Percentiles rank a stretch among this genome's conserved stretches.
phyloP scores from a whole-genome alignment of 2,329 filamentous ascomycete species.

The Ceratocystis smalleyi region DNA sequence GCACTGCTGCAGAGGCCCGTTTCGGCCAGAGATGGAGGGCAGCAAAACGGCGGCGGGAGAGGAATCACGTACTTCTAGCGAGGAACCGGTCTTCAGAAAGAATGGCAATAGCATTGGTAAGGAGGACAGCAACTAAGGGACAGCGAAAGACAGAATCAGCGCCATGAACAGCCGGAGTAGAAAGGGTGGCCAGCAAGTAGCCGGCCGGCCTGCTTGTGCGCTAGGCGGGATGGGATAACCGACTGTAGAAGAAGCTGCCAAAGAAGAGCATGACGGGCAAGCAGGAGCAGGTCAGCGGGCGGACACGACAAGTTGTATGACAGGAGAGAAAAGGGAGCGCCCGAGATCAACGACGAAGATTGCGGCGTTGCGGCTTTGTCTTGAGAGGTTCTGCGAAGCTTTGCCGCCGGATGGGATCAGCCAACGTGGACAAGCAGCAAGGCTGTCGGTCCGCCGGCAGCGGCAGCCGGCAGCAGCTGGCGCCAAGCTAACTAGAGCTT shows the following conservation, averaged over 20 bases:
- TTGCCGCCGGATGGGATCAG: neutral
- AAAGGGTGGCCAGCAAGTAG: neutral
- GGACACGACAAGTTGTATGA: neutral
- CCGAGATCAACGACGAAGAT: neutral
- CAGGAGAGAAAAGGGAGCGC: neutral
- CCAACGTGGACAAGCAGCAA: neutral
- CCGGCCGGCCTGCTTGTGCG: neutral
- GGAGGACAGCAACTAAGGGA: conserved; percentile 52
- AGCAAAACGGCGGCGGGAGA: neutral
- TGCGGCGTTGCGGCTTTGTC: neutral
- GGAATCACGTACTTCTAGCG: conserved; percentile 37
- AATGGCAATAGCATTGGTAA: conserved; percentile 86
- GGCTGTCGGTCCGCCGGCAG: neutral
- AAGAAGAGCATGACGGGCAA: conserved; percentile 47
- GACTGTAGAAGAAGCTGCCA: conserved; percentile 53
- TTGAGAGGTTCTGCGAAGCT: no score
- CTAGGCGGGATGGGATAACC: conserved; percentile 2
- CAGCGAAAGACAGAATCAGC: neutral
- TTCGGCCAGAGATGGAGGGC: neutral
- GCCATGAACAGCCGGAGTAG: neutral
- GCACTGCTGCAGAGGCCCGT: neutral
- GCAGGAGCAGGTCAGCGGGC: neutral
- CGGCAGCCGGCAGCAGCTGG: neutral
- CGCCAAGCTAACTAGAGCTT: neutral
- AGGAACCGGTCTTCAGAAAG: conserved; percentile 93